Evolutionary conservation across 768 basidiomycete species (phyloP).

Genomic region (Coprinopsis cinerea): DNA sequence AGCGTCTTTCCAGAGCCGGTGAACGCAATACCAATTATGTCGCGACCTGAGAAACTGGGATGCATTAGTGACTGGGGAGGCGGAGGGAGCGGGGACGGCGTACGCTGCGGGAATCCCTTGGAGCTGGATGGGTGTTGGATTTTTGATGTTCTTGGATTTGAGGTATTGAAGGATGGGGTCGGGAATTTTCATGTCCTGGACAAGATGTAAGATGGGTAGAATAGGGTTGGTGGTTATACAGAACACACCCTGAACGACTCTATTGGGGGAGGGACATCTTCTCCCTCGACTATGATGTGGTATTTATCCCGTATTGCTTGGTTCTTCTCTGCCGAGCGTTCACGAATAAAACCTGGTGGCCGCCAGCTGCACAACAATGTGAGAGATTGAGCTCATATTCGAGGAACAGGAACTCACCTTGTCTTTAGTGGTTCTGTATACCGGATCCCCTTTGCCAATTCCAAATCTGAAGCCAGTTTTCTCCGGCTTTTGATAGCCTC

Average conservation of each 20-base stretch:
- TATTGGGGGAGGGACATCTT: slow-evolving; percentile 90
- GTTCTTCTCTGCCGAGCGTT: slow-evolving; percentile 63
- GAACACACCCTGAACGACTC: slow-evolving; percentile 68
- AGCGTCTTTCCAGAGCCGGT: slow-evolving; percentile 99
- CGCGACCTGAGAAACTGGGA: slow-evolving; percentile 83
- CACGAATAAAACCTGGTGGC: slow-evolving; percentile 78
- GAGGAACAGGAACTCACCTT: slow-evolving; percentile 42
- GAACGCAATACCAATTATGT: slow-evolving; percentile 98
- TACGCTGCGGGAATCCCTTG: slow-evolving; percentile 96
- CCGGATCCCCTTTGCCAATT: slow-evolving; percentile 87
- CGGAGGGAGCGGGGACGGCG: slow-evolving; percentile 21
- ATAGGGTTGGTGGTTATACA: background rate
- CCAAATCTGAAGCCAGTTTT: slow-evolving; percentile 89
- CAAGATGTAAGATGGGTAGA: slow-evolving; percentile 6
- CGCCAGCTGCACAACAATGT: slow-evolving; percentile 57
- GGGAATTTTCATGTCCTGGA: slow-evolving; percentile 98
- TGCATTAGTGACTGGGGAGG: slow-evolving; percentile 16
- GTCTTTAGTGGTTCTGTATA: slow-evolving; percentile 85
- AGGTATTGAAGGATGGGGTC: slow-evolving; percentile 76
- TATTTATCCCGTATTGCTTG: slow-evolving; percentile 78
- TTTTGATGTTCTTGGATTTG: slow-evolving; percentile 75
- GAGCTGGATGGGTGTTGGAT: slow-evolving; percentile 93
- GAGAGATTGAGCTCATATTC: slow-evolving; percentile 2
- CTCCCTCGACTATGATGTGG: slow-evolving; percentile 93
- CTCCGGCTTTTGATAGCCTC: slow-evolving; percentile 87